These are phyloP conservation scores for Trichoderma brevicompactum DNA, from an alignment of 2,329 filamentous ascomycete genomes.

Conservation along the genomic window DNA sequence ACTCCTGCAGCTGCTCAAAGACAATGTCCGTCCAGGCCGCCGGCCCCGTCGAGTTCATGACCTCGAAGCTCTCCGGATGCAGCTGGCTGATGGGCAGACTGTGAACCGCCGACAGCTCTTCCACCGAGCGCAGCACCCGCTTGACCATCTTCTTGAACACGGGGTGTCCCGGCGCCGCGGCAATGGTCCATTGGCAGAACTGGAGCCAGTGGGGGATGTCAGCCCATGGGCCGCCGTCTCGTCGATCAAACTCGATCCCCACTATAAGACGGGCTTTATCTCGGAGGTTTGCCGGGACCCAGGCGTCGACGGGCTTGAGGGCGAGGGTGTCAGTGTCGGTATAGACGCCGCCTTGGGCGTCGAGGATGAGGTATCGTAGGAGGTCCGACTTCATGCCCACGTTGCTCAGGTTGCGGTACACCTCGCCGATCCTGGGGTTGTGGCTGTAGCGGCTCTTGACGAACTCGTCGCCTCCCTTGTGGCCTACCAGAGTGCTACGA, in stretches of 20 bases:
- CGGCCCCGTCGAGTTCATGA: constrained; percentile 31
- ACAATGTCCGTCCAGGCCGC: constrained; percentile 31
- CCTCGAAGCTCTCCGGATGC: constrained; percentile 21
- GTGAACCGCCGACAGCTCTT: constrained; percentile 29
- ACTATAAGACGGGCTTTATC: constrained; percentile 32
- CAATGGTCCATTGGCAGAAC: constrained; percentile 46
- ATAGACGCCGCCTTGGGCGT: constrained; percentile 51
- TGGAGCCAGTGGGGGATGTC: constrained; percentile 40
- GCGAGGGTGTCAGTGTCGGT: constrained; percentile 64
- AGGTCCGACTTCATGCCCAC: constrained; percentile 41
- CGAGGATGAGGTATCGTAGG: constrained; percentile 38
- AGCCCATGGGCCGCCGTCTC: constrained; percentile 36
- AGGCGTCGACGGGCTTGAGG: constrained; percentile 52
- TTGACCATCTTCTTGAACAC: constrained; percentile 34
- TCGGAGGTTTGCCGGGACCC: constrained; percentile 30
- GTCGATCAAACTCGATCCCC: constrained; percentile 42
- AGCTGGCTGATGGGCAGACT: constrained; percentile 10
- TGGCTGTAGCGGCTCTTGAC: constrained; percentile 30
- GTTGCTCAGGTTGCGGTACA: constrained; percentile 31
- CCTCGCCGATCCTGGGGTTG: constrained; percentile 31
- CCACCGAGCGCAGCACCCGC: constrained; percentile 33
- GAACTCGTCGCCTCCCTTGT: constrained; percentile 36
- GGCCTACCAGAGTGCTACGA: constrained; percentile 36
- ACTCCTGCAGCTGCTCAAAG: constrained; percentile 29
- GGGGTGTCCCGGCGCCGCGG: constrained; percentile 40